These are phyloP conservation scores for Solidago caesia DNA, from an alignment of 129 eudicot genomes.

Conservation along the genomic window DNA sequence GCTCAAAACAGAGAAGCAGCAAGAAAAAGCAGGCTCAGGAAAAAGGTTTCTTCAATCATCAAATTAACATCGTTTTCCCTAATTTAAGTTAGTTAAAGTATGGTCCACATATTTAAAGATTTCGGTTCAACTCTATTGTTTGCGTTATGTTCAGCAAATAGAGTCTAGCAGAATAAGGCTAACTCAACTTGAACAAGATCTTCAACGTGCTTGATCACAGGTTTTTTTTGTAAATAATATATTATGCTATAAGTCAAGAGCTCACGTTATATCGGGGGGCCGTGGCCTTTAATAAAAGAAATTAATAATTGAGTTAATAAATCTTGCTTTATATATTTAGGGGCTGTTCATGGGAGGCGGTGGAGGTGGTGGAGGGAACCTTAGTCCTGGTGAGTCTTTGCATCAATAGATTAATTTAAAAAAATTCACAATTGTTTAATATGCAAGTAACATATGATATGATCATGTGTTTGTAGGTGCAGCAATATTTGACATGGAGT, in stretches of 20 bases:
- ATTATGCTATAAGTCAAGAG: too few species aligned
- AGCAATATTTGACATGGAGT: conserved; percentile 93
- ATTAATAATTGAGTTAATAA: too few species aligned
- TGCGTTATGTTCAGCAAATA: conserved; percentile 83
- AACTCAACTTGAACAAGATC: conserved; percentile 87
- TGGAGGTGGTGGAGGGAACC: conserved; percentile 66
- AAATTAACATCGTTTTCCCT: background rate
- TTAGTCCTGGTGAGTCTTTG: conserved; percentile 65
- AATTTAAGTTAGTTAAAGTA: background rate
- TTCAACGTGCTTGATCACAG: conserved; percentile 85
- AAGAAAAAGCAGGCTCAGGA: conserved; percentile 89
- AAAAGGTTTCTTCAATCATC: conserved; percentile 53
- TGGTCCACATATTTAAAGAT: background rate
- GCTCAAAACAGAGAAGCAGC: conserved; percentile 99
- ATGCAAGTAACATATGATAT: background rate
- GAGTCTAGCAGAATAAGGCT: conserved; percentile 90
- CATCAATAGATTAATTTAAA: background rate
- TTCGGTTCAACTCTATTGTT: background rate
- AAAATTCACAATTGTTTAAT: background rate
- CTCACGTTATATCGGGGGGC: too few species aligned
- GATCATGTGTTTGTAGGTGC: conserved; percentile 56
- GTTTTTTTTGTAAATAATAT: conserved; percentile 24
- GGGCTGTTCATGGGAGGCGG: conserved; percentile 77
- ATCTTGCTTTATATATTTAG: conserved; percentile 28
- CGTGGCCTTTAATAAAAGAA: too few species aligned